Base-by-base conservation (phyloP, 2,329 filamentous ascomycete genomes). In the Akanthomyces uredinophilus region DNA sequence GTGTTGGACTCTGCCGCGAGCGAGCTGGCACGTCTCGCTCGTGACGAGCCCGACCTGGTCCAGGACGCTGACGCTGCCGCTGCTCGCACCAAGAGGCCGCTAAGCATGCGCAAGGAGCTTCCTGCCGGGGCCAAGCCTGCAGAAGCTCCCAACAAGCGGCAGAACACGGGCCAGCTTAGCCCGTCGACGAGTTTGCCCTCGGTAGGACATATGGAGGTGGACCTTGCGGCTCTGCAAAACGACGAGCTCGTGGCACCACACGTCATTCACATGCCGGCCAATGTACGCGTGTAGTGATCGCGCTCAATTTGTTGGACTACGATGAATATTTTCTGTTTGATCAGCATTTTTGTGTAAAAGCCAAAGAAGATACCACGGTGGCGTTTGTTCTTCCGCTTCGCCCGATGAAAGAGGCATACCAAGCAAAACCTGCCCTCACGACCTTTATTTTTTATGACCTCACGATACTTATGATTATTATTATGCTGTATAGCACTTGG, bases 1-100 rank as follows among this genome's bases (percentile, higher is more conserved):
- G 86, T 92, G 1, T 79, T 87, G 56, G 82, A 83, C 37, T 76
- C 85, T 59, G 86, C 88, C 18, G 79, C 79, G 47, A 80, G 80
- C 57, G 86, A 90, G 72, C 80, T 85, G 65, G 80, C 82, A 57
- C 82, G 83, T 27, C 71, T 86, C 22, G 70, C 78, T 61, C 77
- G 78, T 16, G 83, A 88, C 64, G 80, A 83, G 62, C 77, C 80
- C 1, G 77, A 79, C 46, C 65, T 75, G 20, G 73, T 76, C 46
- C 74, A 74, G 54, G 76, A 77, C 61, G 68, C 66, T 16, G 78
- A 79, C 35, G 68, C 76, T 44, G 68, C 69, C 39, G 81, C 79
- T 69, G 70, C 76, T 18, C 76, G 83, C 50, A 82, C 78, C 46
- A 81, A 79, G 63, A 78, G 83, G 18, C 79, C 81, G 39, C 80